A percentile compares a stretch with the other conserved stretches of the same genome.
Evolutionary conservation across 768 basidiomycete genomes (phyloP).

Genomic region (Leccinum olivaceopallidum): DNA sequence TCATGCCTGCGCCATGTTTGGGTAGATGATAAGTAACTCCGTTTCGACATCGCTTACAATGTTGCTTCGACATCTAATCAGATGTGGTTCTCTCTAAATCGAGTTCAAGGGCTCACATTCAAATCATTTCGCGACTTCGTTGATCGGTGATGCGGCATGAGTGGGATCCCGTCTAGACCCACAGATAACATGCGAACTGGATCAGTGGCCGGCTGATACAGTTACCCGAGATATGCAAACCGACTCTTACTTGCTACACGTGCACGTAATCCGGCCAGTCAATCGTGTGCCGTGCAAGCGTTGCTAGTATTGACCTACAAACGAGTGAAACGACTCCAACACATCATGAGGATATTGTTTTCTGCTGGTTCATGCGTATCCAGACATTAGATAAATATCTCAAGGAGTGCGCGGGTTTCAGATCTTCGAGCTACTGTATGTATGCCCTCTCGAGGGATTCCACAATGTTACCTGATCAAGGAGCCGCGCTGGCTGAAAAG

Average conservation of each 20-base stretch:
- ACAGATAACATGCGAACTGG: not conserved
- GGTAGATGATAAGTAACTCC: no score
- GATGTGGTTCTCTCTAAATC: not conserved
- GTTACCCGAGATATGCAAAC: not conserved
- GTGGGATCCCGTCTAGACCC: no score
- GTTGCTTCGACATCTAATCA: not conserved
- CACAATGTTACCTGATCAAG: slow-evolving; percentile 13
- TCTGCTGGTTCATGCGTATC: not conserved
- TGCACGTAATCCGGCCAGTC: not conserved
- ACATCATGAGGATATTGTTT: not conserved
- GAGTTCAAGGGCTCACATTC: not conserved
- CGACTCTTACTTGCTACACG: not conserved
- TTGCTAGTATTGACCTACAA: not conserved
- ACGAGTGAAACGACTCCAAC: not conserved
- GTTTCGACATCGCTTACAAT: not conserved
- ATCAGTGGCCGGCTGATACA: not conserved
- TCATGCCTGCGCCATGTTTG: no score
- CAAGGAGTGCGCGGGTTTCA: slow-evolving; percentile 10
- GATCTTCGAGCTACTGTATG: slow-evolving; percentile 1
- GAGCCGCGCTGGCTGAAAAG: slow-evolving; percentile 22
- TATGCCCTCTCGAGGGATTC: slow-evolving; percentile 12
- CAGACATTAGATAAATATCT: no score
- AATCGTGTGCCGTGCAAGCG: not conserved
- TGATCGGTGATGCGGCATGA: not conserved
- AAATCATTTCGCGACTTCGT: not conserved